Conservation (phyloP, 768 basidiomycete species). For the Leccinum aurantiacum region DNA sequence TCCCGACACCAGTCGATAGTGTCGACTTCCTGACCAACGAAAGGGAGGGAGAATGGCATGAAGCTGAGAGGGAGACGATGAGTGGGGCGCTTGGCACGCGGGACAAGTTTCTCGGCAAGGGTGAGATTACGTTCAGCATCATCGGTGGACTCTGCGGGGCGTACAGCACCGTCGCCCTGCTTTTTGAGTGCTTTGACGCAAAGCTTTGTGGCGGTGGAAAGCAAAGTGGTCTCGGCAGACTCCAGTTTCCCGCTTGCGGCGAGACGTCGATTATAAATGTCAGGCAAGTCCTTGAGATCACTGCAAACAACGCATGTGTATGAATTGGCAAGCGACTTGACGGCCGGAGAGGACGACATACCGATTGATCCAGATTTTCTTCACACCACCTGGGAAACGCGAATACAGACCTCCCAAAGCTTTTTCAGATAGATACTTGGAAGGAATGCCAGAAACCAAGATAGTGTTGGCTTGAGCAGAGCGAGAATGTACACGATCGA, state of each 20-base stretch:
- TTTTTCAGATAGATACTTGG: constrained; percentile 68
- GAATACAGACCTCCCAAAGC: constrained; percentile 69
- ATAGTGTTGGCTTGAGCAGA: constrained; percentile 88
- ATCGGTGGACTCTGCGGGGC: constrained; percentile 20
- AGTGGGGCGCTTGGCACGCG: constrained; percentile 70
- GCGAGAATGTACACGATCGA: constrained; percentile 68
- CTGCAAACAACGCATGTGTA: constrained; percentile 33
- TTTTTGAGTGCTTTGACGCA: constrained; percentile 55
- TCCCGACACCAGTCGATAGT: constrained; percentile 85
- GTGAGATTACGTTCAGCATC: constrained; percentile 32
- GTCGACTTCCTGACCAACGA: constrained; percentile 88
- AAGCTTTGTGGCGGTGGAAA: constrained; percentile 76
- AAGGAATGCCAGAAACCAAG: constrained; percentile 86
- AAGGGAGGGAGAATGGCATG: constrained; percentile 55
- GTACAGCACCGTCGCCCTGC: constrained; percentile 27
- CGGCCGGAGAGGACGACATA: constrained; percentile 26
- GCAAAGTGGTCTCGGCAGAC: constrained; percentile 74
- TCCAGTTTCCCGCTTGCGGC: constrained; percentile 80
- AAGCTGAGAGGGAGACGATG: constrained; percentile 64
- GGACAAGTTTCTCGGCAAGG: constrained; percentile 57
- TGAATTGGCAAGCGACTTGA: not conserved
- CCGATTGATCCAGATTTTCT: constrained; percentile 91
- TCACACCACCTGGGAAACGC: constrained; percentile 88
- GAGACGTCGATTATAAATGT: constrained; percentile 73
- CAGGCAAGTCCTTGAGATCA: constrained; percentile 84